These are phyloP conservation scores for Thraustotheca clavata DNA, from an alignment of 352 stramenopile species.

Conservation along the genomic window DNA sequence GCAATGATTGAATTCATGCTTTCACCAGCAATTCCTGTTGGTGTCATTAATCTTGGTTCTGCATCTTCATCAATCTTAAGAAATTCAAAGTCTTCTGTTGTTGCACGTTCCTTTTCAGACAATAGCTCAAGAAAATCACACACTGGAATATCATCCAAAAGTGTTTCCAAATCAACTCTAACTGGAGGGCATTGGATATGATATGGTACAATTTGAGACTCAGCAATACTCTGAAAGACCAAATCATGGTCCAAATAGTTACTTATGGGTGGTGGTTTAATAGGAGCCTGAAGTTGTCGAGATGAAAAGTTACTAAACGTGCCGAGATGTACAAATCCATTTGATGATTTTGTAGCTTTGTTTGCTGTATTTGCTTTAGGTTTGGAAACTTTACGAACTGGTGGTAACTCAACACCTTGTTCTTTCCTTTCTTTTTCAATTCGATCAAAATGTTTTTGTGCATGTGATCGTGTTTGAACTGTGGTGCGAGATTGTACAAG, in stretches of 20 bases:
- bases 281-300: not conserved
- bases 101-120: not conserved
- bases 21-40: too few species aligned
- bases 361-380: not conserved
- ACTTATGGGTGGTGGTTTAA: not conserved
- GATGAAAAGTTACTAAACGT: too few species aligned
- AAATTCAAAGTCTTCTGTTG: not conserved
- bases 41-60: not conserved
- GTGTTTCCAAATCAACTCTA: not conserved
- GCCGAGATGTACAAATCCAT: not conserved
- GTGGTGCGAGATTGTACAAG: constrained; percentile 18
- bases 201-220: not conserved
- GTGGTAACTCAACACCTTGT: not conserved
- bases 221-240: not conserved
- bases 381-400: not conserved
- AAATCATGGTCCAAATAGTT: too few species aligned
- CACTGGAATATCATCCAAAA: not conserved
- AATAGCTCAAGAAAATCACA: not conserved
- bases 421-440: constrained; percentile 14
- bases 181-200: too few species aligned
- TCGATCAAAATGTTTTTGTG: constrained; percentile 21
- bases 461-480: constrained; percentile 17
- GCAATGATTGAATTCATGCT: too few species aligned
- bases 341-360: not conserved
- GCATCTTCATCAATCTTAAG: not conserved